Conservation (phyloP, 306 rosid genomes). For the Cyamopsis tetragonoloba region DNA sequence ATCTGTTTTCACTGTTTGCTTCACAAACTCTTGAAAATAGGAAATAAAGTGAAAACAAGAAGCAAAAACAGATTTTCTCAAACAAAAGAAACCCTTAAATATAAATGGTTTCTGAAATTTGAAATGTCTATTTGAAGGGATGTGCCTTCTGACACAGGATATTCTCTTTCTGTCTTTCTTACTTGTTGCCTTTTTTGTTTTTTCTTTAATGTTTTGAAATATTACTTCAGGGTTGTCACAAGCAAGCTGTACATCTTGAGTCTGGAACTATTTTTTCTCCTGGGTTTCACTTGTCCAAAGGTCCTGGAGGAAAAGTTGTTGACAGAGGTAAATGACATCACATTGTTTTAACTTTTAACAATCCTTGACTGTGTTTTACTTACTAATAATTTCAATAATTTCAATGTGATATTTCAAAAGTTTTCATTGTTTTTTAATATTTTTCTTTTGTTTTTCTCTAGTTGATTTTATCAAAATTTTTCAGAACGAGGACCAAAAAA, state of each 20-base stretch:
- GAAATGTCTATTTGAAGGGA: slow-evolving; percentile 14
- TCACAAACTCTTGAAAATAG: too few species aligned
- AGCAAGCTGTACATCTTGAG: slow-evolving; percentile 39
- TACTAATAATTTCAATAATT: slow-evolving; percentile 14
- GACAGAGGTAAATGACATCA: slow-evolving; percentile 62
- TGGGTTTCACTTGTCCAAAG: slow-evolving; percentile 65
- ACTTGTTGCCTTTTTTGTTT: neutral
- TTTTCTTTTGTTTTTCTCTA: slow-evolving; percentile 40
- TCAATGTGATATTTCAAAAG: slow-evolving; percentile 12
- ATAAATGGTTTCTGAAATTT: neutral
- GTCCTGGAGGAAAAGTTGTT: slow-evolving; percentile 49
- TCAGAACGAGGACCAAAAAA: slow-evolving; percentile 55
- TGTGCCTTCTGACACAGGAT: neutral
- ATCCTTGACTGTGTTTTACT: neutral
- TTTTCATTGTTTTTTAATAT: slow-evolving; percentile 12
- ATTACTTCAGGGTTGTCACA: slow-evolving; percentile 49
- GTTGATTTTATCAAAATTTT: slow-evolving; percentile 71
- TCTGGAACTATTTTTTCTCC: slow-evolving; percentile 92
- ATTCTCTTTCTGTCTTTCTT: too few species aligned
- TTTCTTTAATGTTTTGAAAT: neutral
- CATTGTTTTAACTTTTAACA: neutral
- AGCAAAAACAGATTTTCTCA: too few species aligned
- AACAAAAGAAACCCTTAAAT: too few species aligned
- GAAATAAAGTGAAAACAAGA: too few species aligned
- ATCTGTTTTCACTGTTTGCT: too few species aligned